Evolutionary conservation across 805 yeast genomes (phyloP).

Genomic region (Kodamaea neixiangensis): DNA sequence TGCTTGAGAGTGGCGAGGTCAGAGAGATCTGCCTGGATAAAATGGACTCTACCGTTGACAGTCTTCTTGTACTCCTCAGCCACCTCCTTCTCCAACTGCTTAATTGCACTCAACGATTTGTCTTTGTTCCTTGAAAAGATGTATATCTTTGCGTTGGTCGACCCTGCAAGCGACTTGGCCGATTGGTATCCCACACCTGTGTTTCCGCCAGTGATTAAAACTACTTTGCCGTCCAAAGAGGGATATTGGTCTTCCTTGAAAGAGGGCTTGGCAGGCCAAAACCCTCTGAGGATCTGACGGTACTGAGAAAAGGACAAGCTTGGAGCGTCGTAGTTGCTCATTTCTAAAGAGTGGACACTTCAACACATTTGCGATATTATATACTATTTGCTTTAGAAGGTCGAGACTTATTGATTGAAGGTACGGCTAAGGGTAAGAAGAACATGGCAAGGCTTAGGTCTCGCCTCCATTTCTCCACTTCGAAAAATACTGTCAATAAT

Average conservation of each 20-base stretch:
- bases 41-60: slow-evolving; percentile 4
- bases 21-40: slow-evolving; percentile 11
- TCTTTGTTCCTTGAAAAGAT: slow-evolving; percentile 34
- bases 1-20: slow-evolving; percentile 14
- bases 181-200: slow-evolving; percentile 36
- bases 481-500: no score
- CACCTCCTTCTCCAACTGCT: slow-evolving; percentile 22
- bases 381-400: no score
- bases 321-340: not conserved
- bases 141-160: slow-evolving; percentile 36
- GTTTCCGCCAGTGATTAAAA: slow-evolving; percentile 42
- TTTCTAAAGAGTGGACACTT: no score
- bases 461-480: no score
- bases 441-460: no score
- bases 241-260: slow-evolving; percentile 36
- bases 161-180: slow-evolving; percentile 27
- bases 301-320: not conserved
- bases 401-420: no score
- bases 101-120: slow-evolving; percentile 32
- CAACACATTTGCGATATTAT: no score
- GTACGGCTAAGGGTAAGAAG: no score
- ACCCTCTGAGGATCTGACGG: slow-evolving; percentile 3
- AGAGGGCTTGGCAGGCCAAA: slow-evolving; percentile 18
- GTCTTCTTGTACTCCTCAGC: slow-evolving; percentile 19
- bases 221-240: slow-evolving; percentile 37